Evolutionary conservation across 83 land plant species (phyloP), one percentile per base, ranked within the genome.

Genomic region (Picea abies): DNA sequence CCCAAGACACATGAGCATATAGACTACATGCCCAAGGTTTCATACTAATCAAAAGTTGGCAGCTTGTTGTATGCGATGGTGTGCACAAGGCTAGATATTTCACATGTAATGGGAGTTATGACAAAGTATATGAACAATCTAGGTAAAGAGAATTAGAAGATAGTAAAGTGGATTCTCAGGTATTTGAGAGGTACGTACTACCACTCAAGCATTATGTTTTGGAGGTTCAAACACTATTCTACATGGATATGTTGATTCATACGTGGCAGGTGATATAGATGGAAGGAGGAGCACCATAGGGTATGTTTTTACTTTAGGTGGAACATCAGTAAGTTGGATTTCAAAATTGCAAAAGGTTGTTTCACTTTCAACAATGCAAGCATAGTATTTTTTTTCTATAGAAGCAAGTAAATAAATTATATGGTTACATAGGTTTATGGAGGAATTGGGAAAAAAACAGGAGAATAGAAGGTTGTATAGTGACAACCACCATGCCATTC

Each of bases 1-100:
- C 52, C 77, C 17, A 39, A 29, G 10, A 20, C 29, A n/a, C 5
- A 35, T 5, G 77, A 73, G 23, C 9, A 73, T 8, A 73, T 25
- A 7, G 35, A 73, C 26, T 73, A 17, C n/a, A 37, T 44, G 52
- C 7, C 19, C 32, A 80, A 65, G 63, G 41, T 66, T 63, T 49
- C 60, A 3, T 80, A 80, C 66, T 39, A 58, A 19, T 80, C 26
- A 35, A 23, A 32, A 19, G 60, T 66, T 29, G 72, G 32, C 4
- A 67, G 82, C 0, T 80, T 47, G 41, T 66, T 80, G 22, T 80
- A 66, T 65, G 56, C 26, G 32, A 80, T 39, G 56, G 16, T 80
- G 39, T 79, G 70, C 49, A 80, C 60, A 37, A 80, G 82, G 49
- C 72, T 58, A 20, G 39, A 80, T 35, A 80, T 39, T 29, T 23